A percentile compares a stretch with the other conserved stretches of the same genome.
These are phyloP conservation scores for Metschnikowia kofuensis DNA, from an alignment of 805 yeast species.

Conservation along the genomic window DNA sequence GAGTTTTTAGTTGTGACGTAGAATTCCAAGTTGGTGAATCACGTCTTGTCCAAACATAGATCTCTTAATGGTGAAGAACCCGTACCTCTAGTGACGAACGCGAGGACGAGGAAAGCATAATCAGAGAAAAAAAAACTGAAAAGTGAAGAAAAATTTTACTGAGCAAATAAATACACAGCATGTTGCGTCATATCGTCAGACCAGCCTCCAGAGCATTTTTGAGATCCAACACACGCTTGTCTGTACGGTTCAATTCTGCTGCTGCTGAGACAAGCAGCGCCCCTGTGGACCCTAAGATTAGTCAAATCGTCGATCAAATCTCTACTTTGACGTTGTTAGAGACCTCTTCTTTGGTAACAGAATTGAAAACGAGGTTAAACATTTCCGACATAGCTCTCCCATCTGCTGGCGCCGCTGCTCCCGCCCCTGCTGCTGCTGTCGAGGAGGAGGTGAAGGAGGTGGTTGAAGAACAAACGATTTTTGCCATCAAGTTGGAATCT, in stretches of 20 bases:
- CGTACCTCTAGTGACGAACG: slow-evolving; percentile 13
- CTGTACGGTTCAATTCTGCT: slow-evolving; percentile 49
- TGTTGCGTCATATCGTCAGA: slow-evolving; percentile 39
- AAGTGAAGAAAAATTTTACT: slow-evolving; percentile 11
- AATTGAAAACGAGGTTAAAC: slow-evolving; percentile 76
- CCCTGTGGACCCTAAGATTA: slow-evolving; percentile 83
- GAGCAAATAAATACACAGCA: slow-evolving; percentile 11
- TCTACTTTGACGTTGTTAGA: slow-evolving; percentile 88
- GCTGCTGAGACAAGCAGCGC: slow-evolving; percentile 35
- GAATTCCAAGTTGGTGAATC: too few relatives aligned
- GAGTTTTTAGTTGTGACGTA: too few relatives aligned
- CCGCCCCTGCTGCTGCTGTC: slow-evolving; percentile 62
- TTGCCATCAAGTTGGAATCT: slow-evolving; percentile 85
- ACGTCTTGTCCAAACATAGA: too few relatives aligned
- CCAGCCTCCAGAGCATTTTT: slow-evolving; percentile 34
- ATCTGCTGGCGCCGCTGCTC: slow-evolving; percentile 53
- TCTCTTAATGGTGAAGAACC: background rate
- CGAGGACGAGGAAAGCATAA: slow-evolving; percentile 4
- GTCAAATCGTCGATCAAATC: slow-evolving; percentile 84
- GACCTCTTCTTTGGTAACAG: slow-evolving; percentile 82
- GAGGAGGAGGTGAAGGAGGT: slow-evolving; percentile 73
- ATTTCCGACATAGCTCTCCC: slow-evolving; percentile 93
- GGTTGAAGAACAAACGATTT: slow-evolving; percentile 88
- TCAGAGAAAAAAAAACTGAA: slow-evolving; percentile 6
- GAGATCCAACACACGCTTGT: slow-evolving; percentile 22